Conservation (phyloP, 2,329 filamentous ascomycete species). For the Paramyrothecium roridum region DNA sequence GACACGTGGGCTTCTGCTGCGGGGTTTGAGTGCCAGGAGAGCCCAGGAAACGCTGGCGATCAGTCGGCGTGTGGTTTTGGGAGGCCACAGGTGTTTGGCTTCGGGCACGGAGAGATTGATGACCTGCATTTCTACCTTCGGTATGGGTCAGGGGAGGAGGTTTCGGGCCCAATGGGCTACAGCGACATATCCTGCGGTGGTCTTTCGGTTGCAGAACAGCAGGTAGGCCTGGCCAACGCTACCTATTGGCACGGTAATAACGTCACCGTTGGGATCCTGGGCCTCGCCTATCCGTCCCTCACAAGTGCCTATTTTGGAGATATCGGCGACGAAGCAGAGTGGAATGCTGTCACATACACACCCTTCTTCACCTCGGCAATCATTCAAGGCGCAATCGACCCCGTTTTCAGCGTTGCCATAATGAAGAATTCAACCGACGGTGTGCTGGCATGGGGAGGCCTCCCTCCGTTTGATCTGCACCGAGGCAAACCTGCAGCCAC, state of each 20-base stretch:
- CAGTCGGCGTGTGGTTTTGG: slow-evolving; percentile 39
- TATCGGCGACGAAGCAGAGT: slow-evolving; percentile 31
- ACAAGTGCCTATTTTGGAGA: slow-evolving; percentile 44
- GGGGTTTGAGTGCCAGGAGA: slow-evolving; percentile 39
- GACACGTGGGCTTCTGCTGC: slow-evolving; percentile 46
- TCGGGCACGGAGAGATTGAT: slow-evolving; percentile 34
- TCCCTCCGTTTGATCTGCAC: slow-evolving; percentile 34
- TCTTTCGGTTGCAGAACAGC: slow-evolving; percentile 39
- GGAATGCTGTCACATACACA: slow-evolving; percentile 38
- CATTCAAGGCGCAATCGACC: slow-evolving; percentile 39
- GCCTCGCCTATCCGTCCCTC: slow-evolving; percentile 47
- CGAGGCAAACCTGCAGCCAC: slow-evolving; percentile 26
- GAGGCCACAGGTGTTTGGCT: slow-evolving; percentile 30
- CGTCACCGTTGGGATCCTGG: slow-evolving; percentile 47
- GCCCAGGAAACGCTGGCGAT: slow-evolving; percentile 23
- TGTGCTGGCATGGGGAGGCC: slow-evolving; percentile 43
- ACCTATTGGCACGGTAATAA: slow-evolving; percentile 52
- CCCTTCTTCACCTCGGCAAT: slow-evolving; percentile 48
- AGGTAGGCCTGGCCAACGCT: slow-evolving; percentile 45
- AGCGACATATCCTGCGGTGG: slow-evolving; percentile 44
- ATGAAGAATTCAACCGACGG: slow-evolving; percentile 43
- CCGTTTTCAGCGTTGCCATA: slow-evolving; percentile 46
- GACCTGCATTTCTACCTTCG: slow-evolving; percentile 42
- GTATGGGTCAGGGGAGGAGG: slow-evolving; percentile 47
- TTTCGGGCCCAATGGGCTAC: slow-evolving; percentile 44